Conservation (phyloP, 2,329 filamentous ascomycete species). For the Dactylellina drechsleri region DNA sequence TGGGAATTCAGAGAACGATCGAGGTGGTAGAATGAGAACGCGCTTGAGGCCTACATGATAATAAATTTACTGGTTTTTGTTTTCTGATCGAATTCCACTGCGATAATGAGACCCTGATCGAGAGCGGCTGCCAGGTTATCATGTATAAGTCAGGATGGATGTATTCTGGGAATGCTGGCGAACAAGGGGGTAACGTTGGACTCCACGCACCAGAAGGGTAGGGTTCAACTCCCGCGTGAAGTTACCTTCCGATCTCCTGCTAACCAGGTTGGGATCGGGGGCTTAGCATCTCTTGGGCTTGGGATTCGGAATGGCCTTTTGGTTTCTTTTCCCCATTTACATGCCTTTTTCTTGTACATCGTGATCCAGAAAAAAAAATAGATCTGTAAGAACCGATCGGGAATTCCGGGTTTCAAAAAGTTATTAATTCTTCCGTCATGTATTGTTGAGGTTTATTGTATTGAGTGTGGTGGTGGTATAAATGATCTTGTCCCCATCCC, state of each 20-base stretch:
- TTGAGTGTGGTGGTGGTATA: constrained; percentile 15
- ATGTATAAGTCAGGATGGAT: constrained; percentile 8
- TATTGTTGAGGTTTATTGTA: background rate
- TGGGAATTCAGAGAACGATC: too few species aligned
- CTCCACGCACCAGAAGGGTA: background rate
- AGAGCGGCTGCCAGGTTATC: constrained; percentile 22
- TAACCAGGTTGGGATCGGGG: constrained; percentile 28
- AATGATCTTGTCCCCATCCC: constrained; percentile 15
- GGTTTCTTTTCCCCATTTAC: constrained; percentile 1
- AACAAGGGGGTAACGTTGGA: constrained; percentile 13
- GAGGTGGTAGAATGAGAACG: too few species aligned
- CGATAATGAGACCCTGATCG: constrained; percentile 24
- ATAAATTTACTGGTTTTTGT: background rate
- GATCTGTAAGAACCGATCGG: constrained; percentile 12
- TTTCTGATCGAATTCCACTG: constrained; percentile 9
- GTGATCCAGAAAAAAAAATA: constrained; percentile 34
- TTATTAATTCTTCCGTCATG: background rate
- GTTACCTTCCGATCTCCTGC: constrained; percentile 49
- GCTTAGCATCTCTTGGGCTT: constrained; percentile 38
- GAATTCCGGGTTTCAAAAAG: constrained; percentile 13
- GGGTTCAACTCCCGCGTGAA: constrained; percentile 36
- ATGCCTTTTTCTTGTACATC: constrained; percentile 5
- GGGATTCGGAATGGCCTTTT: constrained; percentile 11
- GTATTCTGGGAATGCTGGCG: constrained; percentile 30
- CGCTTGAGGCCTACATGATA: too few species aligned